Evolutionary conservation across 2,329 filamentous ascomycete species (phyloP).

Genomic region (Sporothrix inflata): DNA sequence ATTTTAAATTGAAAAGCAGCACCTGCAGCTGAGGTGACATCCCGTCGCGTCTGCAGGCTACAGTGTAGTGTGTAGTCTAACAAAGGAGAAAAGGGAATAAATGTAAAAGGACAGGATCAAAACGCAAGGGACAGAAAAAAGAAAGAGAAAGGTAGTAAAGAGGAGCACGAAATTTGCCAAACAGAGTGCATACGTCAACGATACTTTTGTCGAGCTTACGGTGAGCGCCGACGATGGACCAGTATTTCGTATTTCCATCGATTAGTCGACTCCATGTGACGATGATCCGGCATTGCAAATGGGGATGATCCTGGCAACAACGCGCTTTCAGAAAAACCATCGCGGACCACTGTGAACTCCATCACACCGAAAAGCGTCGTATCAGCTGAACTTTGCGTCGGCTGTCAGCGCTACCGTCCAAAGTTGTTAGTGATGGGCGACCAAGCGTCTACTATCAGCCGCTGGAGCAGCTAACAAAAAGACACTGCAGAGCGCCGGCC

Average conservation of each 20-base stretch:
- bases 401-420: conserved; percentile 8
- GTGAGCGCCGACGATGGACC: neutral
- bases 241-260: neutral
- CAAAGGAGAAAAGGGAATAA: neutral
- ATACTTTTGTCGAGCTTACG: too few relatives aligned
- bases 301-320: neutral
- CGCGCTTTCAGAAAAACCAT: neutral
- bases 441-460: neutral
- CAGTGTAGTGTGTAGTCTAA: neutral
- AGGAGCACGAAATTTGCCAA: neutral
- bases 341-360: neutral
- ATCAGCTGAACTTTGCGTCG: neutral
- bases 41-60: neutral
- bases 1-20: neutral
- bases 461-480: neutral
- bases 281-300: conserved; percentile 6
- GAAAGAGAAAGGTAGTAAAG: neutral
- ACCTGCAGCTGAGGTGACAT: conserved; percentile 8
- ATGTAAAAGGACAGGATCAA: neutral
- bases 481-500: conserved; percentile 2
- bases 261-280: neutral
- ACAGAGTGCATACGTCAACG: neutral
- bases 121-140: neutral
- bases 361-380: neutral
- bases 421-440: neutral